phyloP scores from a whole-genome alignment of 352 stramenopile genomes.

The Stramenopiles sp. region DNA sequence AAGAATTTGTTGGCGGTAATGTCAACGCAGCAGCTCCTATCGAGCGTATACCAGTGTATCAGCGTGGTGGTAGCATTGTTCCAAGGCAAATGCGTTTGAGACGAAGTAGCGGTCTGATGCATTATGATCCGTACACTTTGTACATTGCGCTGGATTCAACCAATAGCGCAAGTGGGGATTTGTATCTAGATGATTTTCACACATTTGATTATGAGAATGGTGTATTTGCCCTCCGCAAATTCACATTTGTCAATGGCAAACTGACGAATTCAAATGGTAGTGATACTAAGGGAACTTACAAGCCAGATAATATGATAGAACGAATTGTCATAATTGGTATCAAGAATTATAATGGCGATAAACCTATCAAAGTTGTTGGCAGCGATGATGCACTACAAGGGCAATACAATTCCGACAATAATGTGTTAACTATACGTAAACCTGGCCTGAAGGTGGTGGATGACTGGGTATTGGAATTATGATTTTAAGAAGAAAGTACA shows the following conservation, averaged over 20 bases:
- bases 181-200: slow-evolving; percentile 92
- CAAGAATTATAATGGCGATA: slow-evolving; percentile 27
- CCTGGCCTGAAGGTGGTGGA: slow-evolving; percentile 41
- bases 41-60: slow-evolving; percentile 88
- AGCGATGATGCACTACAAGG: slow-evolving; percentile 38
- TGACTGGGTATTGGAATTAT: slow-evolving; percentile 46
- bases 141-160: slow-evolving; percentile 66
- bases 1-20: slow-evolving; percentile 33
- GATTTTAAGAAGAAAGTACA: no score
- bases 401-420: slow-evolving; percentile 37
- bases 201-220: slow-evolving; percentile 40
- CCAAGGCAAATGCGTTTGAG: slow-evolving; percentile 82
- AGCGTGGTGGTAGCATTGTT: slow-evolving; percentile 81
- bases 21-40: slow-evolving; percentile 53
- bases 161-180: slow-evolving; percentile 47
- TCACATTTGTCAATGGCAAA: slow-evolving; percentile 19
- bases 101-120: slow-evolving; percentile 77
- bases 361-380: slow-evolving; percentile 31
- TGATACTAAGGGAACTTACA: no score
- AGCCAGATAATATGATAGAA: neutral
- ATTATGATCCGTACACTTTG: slow-evolving; percentile 87
- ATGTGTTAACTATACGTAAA: slow-evolving; percentile 58
- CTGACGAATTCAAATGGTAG: slow-evolving; percentile 25
- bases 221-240: slow-evolving; percentile 14
- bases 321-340: slow-evolving; percentile 50